A percentile compares a stretch with the other conserved stretches of the same genome.
These are phyloP conservation scores for Colletotrichum graminicola DNA, from an alignment of 2,329 filamentous ascomycete species.

Conservation along the genomic window DNA sequence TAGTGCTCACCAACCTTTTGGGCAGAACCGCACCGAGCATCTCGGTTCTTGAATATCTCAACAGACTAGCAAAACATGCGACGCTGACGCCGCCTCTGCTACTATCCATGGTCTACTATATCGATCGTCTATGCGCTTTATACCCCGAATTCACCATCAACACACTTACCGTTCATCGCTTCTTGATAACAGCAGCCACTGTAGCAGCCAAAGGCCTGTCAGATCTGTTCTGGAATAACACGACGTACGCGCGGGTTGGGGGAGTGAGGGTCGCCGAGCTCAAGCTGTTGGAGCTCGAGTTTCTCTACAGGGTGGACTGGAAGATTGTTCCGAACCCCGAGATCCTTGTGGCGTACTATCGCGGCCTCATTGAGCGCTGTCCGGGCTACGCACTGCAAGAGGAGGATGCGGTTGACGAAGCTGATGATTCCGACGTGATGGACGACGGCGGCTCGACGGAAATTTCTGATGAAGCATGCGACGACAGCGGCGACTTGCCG, in stretches of 20 bases:
- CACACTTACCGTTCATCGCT: constrained; percentile 95
- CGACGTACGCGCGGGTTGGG: constrained; percentile 93
- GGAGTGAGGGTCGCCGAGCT: constrained; percentile 92
- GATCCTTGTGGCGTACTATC: constrained; percentile 92
- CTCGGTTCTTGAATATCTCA: constrained; percentile 92
- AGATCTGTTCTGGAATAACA: constrained; percentile 98
- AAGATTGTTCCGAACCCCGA: constrained; percentile 96
- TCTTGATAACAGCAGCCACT: constrained; percentile 94
- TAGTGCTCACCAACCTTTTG: constrained; percentile 27
- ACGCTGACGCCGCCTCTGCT: constrained; percentile 92
- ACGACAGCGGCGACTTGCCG: constrained; percentile 43
- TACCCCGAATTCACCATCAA: constrained; percentile 97
- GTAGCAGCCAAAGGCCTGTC: constrained; percentile 96
- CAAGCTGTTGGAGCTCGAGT: constrained; percentile 92
- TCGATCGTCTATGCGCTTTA: constrained; percentile 90
- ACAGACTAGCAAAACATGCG: constrained; percentile 91
- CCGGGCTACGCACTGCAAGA: constrained; percentile 67
- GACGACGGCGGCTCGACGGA: constrained; percentile 52
- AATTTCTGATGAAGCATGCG: constrained; percentile 44
- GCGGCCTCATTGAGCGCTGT: constrained; percentile 80
- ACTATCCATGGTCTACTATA: constrained; percentile 99
- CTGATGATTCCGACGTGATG: constrained; percentile 50
- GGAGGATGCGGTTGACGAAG: constrained; percentile 48
- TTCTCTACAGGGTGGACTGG: constrained; percentile 93
- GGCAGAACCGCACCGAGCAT: constrained; percentile 82